A percentile compares a stretch with the other conserved stretches of the same genome.
phyloP scores from a whole-genome alignment of 2,329 filamentous ascomycete genomes.

The Triangularia verruculosa region DNA sequence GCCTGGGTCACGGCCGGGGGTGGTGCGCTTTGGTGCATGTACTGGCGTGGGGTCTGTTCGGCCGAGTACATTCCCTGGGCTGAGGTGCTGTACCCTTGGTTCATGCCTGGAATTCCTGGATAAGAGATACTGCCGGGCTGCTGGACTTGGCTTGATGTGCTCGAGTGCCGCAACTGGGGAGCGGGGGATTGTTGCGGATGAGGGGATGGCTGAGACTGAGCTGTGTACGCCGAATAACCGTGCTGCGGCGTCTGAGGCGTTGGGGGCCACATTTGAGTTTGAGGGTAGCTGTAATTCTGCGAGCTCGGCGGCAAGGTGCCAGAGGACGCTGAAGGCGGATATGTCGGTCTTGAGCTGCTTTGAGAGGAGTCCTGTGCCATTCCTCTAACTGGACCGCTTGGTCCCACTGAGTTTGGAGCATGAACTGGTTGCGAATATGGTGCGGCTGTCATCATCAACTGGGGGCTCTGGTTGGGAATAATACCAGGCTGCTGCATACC shows the following conservation, averaged over 20 bases:
- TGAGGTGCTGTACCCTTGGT: conserved; percentile 55
- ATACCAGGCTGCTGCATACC: conserved; percentile 56
- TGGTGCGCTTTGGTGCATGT: conserved; percentile 61
- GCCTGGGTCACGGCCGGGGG: conserved; percentile 50
- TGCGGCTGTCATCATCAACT: conserved; percentile 63
- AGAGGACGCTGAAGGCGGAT: conserved; percentile 53
- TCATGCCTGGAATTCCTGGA: conserved; percentile 59
- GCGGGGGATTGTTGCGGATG: conserved; percentile 55
- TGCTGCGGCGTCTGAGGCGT: conserved; percentile 62
- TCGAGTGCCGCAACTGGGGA: conserved; percentile 59
- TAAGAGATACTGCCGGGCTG: conserved; percentile 57
- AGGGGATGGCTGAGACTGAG: conserved; percentile 48
- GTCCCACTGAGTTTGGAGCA: conserved; percentile 70
- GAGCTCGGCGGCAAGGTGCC: conserved; percentile 50
- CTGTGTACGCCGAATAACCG: conserved; percentile 48
- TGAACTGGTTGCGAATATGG: conserved; percentile 70
- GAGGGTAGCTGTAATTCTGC: conserved; percentile 61
- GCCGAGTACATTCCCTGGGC: conserved; percentile 58
- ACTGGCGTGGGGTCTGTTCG: conserved; percentile 63
- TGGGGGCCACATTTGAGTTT: conserved; percentile 65
- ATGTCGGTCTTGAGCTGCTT: conserved; percentile 65
- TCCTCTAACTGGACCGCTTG: conserved; percentile 61
- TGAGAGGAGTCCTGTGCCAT: conserved; percentile 61
- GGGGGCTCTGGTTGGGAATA: conserved; percentile 60
- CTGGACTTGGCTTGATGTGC: conserved; percentile 54